A percentile compares a stretch with the other conserved stretches of the same genome.
Conservation (phyloP, 192 early-diverging fungal species). For the Backusella liffmaniae region DNA sequence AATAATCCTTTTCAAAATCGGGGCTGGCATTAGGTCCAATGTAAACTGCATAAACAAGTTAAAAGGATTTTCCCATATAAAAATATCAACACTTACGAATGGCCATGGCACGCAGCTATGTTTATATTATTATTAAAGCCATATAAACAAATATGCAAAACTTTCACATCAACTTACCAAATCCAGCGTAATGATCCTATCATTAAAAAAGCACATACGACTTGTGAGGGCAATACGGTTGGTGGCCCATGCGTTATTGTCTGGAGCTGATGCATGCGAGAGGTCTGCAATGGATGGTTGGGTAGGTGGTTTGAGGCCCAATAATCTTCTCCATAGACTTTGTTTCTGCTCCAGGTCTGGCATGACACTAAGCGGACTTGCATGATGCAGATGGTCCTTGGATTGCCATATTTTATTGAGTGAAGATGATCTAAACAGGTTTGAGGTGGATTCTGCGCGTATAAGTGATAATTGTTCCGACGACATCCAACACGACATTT, state of each 20-base stretch:
- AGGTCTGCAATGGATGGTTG: slow-evolving; percentile 5
- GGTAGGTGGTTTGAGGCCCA: slow-evolving; percentile 16
- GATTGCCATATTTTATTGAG: slow-evolving; percentile 33
- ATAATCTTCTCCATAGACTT: slow-evolving; percentile 36
- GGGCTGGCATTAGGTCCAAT: slow-evolving; percentile 77
- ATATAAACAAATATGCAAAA: background rate
- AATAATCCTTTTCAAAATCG: slow-evolving; percentile 80
- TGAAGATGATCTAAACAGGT: slow-evolving; percentile 21
- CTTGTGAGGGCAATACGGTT: slow-evolving; percentile 71
- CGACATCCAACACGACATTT: slow-evolving; percentile 92
- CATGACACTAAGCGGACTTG: slow-evolving; percentile 61
- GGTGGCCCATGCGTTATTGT: slow-evolving; percentile 33
- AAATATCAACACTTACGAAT: slow-evolving; percentile 34
- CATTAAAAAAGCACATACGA: slow-evolving; percentile 81
- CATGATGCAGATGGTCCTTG: slow-evolving; percentile 67
- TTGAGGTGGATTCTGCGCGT: slow-evolving; percentile 53
- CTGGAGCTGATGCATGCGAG: background rate
- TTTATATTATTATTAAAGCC: background rate
- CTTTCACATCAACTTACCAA: slow-evolving; percentile 41
- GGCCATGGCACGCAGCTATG: slow-evolving; percentile 60
- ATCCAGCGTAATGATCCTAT: slow-evolving; percentile 81
- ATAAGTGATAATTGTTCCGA: slow-evolving; percentile 57
- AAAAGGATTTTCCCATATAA: background rate
- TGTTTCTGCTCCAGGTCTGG: slow-evolving; percentile 39
- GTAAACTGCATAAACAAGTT: slow-evolving; percentile 61